Evolutionary conservation across 345 rosid genomes (phyloP).

Genomic region (Eutrema yunnanense): DNA sequence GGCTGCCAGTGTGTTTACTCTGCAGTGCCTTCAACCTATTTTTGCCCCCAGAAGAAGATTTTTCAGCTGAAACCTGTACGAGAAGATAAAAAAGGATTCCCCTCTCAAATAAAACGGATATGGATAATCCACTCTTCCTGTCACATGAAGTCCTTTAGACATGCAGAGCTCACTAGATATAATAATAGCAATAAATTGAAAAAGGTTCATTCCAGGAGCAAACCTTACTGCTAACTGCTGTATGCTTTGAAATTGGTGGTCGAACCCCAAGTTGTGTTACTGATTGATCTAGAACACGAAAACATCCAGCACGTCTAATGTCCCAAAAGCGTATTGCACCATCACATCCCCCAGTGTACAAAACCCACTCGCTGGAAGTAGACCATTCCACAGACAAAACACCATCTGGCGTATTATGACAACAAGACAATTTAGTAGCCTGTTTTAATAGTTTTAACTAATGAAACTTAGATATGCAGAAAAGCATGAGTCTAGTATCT

Average conservation of each 20-base stretch:
- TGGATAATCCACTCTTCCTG: not conserved
- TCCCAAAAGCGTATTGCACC: constrained; percentile 99
- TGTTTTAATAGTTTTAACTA: not conserved
- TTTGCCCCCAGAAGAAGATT: constrained; percentile 39
- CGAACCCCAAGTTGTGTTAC: constrained; percentile 80
- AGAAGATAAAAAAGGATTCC: not conserved
- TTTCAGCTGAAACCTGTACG: constrained; percentile 46
- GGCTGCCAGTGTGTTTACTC: constrained; percentile 47
- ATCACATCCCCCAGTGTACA: constrained; percentile 92
- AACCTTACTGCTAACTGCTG: constrained; percentile 51
- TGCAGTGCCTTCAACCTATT: constrained; percentile 39
- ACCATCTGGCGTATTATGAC: constrained; percentile 56
- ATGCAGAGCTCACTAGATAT: not conserved
- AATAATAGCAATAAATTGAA: no score
- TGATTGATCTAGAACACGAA: constrained; percentile 79
- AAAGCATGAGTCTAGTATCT: constrained; percentile 6
- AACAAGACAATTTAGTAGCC: constrained; percentile 1
- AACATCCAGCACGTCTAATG: constrained; percentile 92
- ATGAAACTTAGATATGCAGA: not conserved
- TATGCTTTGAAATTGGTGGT: constrained; percentile 51
- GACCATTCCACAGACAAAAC: constrained; percentile 97
- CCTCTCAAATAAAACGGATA: not conserved
- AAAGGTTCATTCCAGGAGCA: not conserved
- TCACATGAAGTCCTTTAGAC: constrained; percentile 7
- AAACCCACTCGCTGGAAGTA: constrained; percentile 84